Conservation (phyloP, 75 land plant genomes). For the Picea glauca region DNA sequence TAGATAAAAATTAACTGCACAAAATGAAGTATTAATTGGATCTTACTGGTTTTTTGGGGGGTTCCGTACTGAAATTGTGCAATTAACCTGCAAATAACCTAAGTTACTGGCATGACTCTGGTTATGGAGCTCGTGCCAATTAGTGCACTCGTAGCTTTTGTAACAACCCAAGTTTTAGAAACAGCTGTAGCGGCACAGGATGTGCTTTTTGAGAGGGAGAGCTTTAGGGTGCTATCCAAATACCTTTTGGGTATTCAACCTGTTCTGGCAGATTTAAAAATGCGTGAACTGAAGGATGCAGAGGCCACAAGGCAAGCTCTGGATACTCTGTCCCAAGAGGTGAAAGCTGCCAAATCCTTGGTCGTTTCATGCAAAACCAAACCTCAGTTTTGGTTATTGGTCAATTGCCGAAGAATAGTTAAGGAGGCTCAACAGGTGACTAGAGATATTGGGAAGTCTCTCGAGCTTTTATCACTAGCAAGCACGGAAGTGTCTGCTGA, state of each 20-base stretch:
- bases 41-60: too few relatives aligned
- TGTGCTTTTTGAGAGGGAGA: conserved; percentile 58
- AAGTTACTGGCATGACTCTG: background rate
- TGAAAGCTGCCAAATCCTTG: conserved; percentile 38
- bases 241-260: conserved; percentile 42
- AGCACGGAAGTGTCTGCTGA: conserved; percentile 48
- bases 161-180: conserved; percentile 47
- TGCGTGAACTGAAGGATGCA: conserved; percentile 33
- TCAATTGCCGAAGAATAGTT: conserved; percentile 55
- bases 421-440: conserved; percentile 40
- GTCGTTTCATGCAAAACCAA: conserved; percentile 35
- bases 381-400: conserved; percentile 45
- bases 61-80: too few relatives aligned
- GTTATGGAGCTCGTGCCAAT: conserved; percentile 55
- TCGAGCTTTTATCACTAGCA: conserved; percentile 48
- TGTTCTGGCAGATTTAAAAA: conserved; percentile 31
- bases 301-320: conserved; percentile 48
- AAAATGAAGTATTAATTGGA: too few relatives aligned
- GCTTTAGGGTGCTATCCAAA: conserved; percentile 39
- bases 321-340: conserved; percentile 28
- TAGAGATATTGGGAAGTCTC: conserved; percentile 51
- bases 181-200: conserved; percentile 62
- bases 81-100: too few relatives aligned
- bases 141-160: conserved; percentile 38
- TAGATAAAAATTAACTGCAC: too few relatives aligned